Evolutionary conservation across 2,329 filamentous ascomycete species (phyloP).

Genomic region (Pyricularia grisea): DNA sequence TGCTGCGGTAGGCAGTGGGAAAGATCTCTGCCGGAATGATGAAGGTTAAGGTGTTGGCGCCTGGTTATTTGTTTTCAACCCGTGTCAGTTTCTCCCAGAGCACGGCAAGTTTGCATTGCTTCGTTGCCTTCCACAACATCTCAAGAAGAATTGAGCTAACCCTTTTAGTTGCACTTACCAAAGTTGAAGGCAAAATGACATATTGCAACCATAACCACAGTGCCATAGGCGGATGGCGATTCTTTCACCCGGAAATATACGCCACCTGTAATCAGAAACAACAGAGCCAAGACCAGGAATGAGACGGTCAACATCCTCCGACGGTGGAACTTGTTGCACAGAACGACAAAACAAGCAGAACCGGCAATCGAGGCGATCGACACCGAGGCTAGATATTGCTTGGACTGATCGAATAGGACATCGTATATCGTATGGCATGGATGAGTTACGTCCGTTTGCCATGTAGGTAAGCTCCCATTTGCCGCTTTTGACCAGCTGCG

Average conservation of each 20-base stretch:
- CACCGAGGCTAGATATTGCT: constrained; percentile 42
- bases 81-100: neutral
- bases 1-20: constrained; percentile 52
- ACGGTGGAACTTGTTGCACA: constrained; percentile 37
- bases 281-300: constrained; percentile 33
- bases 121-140: neutral
- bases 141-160: neutral
- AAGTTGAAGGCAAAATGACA: constrained; percentile 48
- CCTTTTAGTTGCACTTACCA: constrained; percentile 23
- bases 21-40: constrained; percentile 57
- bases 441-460: constrained; percentile 38
- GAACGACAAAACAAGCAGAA: constrained; percentile 36
- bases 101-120: neutral
- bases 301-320: constrained; percentile 39
- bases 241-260: constrained; percentile 39
- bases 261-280: constrained; percentile 39
- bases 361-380: constrained; percentile 41
- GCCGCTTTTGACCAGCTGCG: constrained; percentile 24
- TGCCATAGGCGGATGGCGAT: constrained; percentile 29
- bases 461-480: constrained; percentile 29
- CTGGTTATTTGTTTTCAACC: constrained; percentile 10
- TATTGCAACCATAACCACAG: constrained; percentile 39
- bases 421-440: constrained; percentile 44
- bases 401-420: constrained; percentile 39
- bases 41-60: constrained; percentile 54